phyloP scores from a whole-genome alignment of 23 red algal genomes.

The Gracilaria gracilis region DNA sequence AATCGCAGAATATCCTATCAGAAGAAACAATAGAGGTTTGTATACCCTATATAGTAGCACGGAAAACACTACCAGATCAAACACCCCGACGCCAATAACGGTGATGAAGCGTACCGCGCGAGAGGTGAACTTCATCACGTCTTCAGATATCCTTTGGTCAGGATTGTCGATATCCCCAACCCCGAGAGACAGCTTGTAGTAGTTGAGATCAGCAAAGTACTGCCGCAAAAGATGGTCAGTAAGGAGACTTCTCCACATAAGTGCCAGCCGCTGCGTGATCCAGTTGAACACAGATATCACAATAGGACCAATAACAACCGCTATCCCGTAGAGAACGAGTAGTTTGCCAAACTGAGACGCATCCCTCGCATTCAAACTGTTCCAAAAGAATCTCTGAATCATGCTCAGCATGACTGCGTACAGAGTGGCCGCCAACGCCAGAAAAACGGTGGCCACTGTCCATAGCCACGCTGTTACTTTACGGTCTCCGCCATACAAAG shows the following conservation, averaged over 20 bases:
- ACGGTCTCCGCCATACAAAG: constrained; percentile 70
- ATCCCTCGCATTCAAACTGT: constrained; percentile 79
- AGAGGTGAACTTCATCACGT: constrained; percentile 89
- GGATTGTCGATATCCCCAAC: constrained; percentile 77
- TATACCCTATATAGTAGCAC: constrained; percentile 90
- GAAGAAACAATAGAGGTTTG: constrained; percentile 71
- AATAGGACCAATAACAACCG: constrained; percentile 84
- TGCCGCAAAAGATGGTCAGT: constrained; percentile 71
- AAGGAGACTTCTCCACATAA: constrained; percentile 86
- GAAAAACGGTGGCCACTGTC: constrained; percentile 75
- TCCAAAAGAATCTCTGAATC: constrained; percentile 94
- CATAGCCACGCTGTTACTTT: constrained; percentile 74
- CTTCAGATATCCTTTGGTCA: constrained; percentile 94
- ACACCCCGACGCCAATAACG: constrained; percentile 77
- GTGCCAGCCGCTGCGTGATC: constrained; percentile 71
- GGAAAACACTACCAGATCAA: constrained; percentile 91
- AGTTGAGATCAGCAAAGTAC: constrained; percentile 74
- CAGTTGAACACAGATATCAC: constrained; percentile 86
- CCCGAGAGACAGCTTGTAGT: constrained; percentile 77
- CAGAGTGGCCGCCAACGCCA: constrained; percentile 86
- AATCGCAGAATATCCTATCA: constrained; percentile 76
- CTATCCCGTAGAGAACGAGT: constrained; percentile 73
- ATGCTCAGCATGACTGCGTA: constrained; percentile 92
- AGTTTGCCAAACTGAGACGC: constrained; percentile 79
- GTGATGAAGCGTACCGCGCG: constrained; percentile 84